Percentiles rank a stretch among this genome's conserved stretches.
Evolutionary conservation across 257 asterid species (phyloP).

Genomic region (Buddleja alternifolia): DNA sequence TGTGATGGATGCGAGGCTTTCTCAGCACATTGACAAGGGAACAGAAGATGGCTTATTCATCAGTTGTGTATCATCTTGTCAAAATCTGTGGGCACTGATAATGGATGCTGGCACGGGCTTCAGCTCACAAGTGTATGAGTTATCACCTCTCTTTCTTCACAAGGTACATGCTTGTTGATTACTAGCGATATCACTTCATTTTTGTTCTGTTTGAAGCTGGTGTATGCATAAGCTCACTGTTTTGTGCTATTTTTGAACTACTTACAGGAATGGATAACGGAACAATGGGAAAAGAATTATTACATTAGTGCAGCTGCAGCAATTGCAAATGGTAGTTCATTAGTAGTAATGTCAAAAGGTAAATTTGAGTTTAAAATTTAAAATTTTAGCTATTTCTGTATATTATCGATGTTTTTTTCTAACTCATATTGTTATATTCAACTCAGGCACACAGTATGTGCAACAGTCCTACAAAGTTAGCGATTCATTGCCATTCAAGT

Average conservation of each 20-base stretch:
- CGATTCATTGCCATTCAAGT: slow-evolving; percentile 87
- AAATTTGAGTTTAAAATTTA: not conserved
- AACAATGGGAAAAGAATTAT: slow-evolving; percentile 78
- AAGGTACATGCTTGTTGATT: slow-evolving; percentile 37
- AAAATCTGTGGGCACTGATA: slow-evolving; percentile 78
- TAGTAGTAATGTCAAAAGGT: slow-evolving; percentile 94
- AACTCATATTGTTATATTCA: slow-evolving; percentile 17
- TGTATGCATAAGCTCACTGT: not conserved
- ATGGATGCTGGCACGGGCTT: slow-evolving; percentile 95
- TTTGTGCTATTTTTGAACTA: slow-evolving; percentile 12
- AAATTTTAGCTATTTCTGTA: not conserved
- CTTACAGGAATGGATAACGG: slow-evolving; percentile 87
- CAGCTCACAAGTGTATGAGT: slow-evolving; percentile 58
- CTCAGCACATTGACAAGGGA: slow-evolving; percentile 82
- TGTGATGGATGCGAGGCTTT: slow-evolving; percentile 68
- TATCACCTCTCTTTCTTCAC: slow-evolving; percentile 47
- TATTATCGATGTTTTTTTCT: not conserved
- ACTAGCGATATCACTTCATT: not conserved
- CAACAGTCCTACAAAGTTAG: slow-evolving; percentile 91
- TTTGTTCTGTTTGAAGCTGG: slow-evolving; percentile 2
- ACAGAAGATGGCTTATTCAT: slow-evolving; percentile 70
- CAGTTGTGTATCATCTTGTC: slow-evolving; percentile 69
- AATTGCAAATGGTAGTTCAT: slow-evolving; percentile 72
- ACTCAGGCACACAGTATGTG: slow-evolving; percentile 66
- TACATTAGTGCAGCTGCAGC: slow-evolving; percentile 89